Base-by-base conservation (phyloP, 129 eudicot genomes). In the Ambrosia artemisiifolia region DNA sequence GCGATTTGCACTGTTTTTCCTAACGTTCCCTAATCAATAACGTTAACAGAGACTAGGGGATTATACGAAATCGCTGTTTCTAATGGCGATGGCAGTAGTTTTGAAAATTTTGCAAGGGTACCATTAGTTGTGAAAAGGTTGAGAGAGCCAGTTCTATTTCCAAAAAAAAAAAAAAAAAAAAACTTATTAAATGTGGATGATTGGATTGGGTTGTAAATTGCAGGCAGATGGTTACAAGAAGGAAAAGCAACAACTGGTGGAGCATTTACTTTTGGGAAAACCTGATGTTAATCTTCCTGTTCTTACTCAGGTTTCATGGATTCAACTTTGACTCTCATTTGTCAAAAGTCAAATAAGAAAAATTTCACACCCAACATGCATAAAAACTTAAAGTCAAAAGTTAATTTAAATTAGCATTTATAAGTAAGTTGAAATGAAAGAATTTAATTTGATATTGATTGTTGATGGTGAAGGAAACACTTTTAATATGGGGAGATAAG, bases 401-500 rank as follows among this genome's bases (percentile, higher is more conserved):
- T 48, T 48, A 48, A 48, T 48, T 48, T 40, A 40, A 40, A 48
- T 48, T 4, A 11, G 54, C 18, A 3, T 12, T 70, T 35, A 24
- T 40, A 34, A 49, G 8, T 40, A 34, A 49, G 8, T 48, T 73
- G 50, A 73, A 60, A 30, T 72, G 51, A 49, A 34, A 7, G 28
- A 35, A 0, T 40, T 40, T 40, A 40, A 40, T 40, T 40, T 40
- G 44, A 7, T 40, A 2, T 40, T 40, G 44, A 40, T 30, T 11
- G 60, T 46, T 48, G 47, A 8, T 56, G 44, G 56, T 79, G 78
- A 66, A 91, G 97, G 92, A 91, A 74, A 86, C 88, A 57, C 76
- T 91, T 65, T 83, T 91, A 55, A 65, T 88, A 24, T 88, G 92
- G 95, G 97, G 95, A 11, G 95, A 91, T 3, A 79, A 84, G 62